These are phyloP conservation scores for Sextonia rubra DNA, from an alignment of 164 flowering plant species.

Conservation along the genomic window DNA sequence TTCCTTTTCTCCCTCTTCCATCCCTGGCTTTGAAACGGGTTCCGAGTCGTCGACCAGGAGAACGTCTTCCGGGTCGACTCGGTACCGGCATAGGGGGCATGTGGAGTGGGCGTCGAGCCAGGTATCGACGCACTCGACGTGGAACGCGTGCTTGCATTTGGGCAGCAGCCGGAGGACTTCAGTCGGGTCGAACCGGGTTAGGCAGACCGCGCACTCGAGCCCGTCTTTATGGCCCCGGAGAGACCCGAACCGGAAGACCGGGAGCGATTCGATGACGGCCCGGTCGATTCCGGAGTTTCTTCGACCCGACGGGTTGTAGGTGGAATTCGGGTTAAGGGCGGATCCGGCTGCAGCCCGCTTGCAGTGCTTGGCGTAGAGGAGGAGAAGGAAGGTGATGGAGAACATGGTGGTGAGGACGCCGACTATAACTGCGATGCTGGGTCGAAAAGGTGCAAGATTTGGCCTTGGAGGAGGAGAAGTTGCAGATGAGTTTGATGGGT, in stretches of 20 bases:
- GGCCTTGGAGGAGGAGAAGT: slow-evolving; percentile 6
- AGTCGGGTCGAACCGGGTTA: slow-evolving; percentile 48
- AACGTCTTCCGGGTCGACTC: slow-evolving; percentile 87
- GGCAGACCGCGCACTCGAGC: slow-evolving; percentile 90
- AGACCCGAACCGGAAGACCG: slow-evolving; percentile 68
- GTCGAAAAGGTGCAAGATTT: slow-evolving; percentile 39
- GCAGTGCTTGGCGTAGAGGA: slow-evolving; percentile 87
- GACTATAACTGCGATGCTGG: slow-evolving; percentile 57
- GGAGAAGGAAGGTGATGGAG: slow-evolving; percentile 67
- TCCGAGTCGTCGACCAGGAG: slow-evolving; percentile 38
- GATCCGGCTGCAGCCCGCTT: slow-evolving; percentile 16
- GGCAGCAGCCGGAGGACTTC: slow-evolving; percentile 76
- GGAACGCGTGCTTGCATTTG: slow-evolving; percentile 94
- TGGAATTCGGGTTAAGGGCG: slow-evolving; percentile 1
- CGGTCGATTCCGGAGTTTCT: slow-evolving; percentile 73
- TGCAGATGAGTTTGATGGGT: background rate
- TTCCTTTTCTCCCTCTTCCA: background rate
- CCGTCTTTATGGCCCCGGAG: slow-evolving; percentile 71
- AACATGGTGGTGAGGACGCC: slow-evolving; percentile 69
- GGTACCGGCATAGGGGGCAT: slow-evolving; percentile 89
- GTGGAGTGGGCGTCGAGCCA: slow-evolving; percentile 98
- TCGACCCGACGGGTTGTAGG: slow-evolving; percentile 15
- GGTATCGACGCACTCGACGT: slow-evolving; percentile 89
- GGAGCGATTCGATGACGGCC: slow-evolving; percentile 65
- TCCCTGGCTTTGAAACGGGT: background rate